Conservation (phyloP, 768 basidiomycete genomes). For the Pholiota microspora region DNA sequence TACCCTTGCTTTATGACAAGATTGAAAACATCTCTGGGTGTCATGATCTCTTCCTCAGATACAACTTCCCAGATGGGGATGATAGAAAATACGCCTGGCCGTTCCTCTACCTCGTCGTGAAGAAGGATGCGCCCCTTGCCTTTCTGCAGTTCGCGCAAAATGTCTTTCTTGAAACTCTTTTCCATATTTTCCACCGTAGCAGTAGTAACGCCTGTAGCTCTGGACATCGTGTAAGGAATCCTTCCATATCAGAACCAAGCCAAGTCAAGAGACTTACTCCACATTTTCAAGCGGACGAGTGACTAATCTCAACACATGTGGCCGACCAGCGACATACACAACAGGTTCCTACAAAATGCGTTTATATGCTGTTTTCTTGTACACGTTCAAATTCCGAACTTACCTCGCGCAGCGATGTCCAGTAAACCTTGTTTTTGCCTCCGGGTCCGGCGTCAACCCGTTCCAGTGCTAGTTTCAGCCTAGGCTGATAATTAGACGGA, state of each 20-base stretch:
- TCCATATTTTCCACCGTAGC: conserved; percentile 92
- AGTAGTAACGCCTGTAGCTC: conserved; percentile 93
- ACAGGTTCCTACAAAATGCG: conserved; percentile 73
- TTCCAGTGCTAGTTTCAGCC: conserved; percentile 73
- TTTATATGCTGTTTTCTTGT: conserved; percentile 5
- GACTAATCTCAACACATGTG: conserved; percentile 87
- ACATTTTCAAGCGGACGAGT: conserved; percentile 92
- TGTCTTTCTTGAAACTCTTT: conserved; percentile 79
- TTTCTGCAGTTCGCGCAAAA: conserved; percentile 74
- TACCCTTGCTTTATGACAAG: conserved; percentile 76
- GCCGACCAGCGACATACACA: conserved; percentile 80
- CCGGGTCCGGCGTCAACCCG: conserved; percentile 79
- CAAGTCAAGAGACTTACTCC: conserved; percentile 55
- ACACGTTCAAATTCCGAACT: conserved; percentile 9
- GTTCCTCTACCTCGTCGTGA: conserved; percentile 94
- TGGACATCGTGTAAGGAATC: conserved; percentile 24
- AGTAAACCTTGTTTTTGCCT: conserved; percentile 75
- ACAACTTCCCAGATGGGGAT: conserved; percentile 95
- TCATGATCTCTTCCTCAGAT: conserved; percentile 78
- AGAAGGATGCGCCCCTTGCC: conserved; percentile 79
- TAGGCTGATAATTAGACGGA: conserved; percentile 23
- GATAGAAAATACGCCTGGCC: conserved; percentile 85
- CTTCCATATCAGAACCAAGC: conserved; percentile 4
- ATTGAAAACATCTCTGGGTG: conserved; percentile 79
- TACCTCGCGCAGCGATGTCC: conserved; percentile 96